phyloP scores from a whole-genome alignment of 1,284 basidiomycete species.

The Microbotryomycetes sp. region DNA sequence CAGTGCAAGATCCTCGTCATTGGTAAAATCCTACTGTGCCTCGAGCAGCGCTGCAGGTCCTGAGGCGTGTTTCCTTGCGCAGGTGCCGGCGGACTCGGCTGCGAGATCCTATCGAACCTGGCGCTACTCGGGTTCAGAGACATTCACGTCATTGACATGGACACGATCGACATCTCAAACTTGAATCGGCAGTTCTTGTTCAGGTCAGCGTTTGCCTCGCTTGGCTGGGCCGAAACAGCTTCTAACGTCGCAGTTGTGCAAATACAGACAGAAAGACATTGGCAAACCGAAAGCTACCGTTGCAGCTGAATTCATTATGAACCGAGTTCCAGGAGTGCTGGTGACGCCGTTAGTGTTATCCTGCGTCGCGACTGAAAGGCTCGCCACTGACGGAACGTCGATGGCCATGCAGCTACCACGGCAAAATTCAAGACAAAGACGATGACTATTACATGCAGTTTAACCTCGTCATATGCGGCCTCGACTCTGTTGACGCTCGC shows the following conservation, averaged over 20 bases:
- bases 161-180: conserved; percentile 99
- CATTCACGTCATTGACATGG: conserved; percentile 99
- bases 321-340: conserved; percentile 81
- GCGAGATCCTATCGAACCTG: conserved; percentile 89
- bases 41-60: not conserved
- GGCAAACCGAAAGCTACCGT: conserved; percentile 88
- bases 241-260: not conserved
- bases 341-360: conserved; percentile 73
- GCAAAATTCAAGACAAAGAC: conserved; percentile 97
- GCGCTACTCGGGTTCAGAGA: conserved; percentile 92
- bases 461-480: conserved; percentile 90
- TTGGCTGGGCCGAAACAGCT: not conserved
- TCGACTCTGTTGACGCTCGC: conserved; percentile 95
- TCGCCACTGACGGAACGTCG: not conserved
- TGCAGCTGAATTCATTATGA: conserved; percentile 93
- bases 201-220: conserved; percentile 51
- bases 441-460: conserved; percentile 96
- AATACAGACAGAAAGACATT: conserved; percentile 71
- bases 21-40: conserved; percentile 39
- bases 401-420: conserved; percentile 61
- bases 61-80: not conserved
- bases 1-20: conserved; percentile 92
- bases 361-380: not conserved
- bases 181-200: conserved; percentile 98
- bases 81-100: conserved; percentile 83